These are phyloP conservation scores for Colletotrichum tabaci DNA, from an alignment of 2,329 filamentous ascomycete genomes.

Conservation along the genomic window DNA sequence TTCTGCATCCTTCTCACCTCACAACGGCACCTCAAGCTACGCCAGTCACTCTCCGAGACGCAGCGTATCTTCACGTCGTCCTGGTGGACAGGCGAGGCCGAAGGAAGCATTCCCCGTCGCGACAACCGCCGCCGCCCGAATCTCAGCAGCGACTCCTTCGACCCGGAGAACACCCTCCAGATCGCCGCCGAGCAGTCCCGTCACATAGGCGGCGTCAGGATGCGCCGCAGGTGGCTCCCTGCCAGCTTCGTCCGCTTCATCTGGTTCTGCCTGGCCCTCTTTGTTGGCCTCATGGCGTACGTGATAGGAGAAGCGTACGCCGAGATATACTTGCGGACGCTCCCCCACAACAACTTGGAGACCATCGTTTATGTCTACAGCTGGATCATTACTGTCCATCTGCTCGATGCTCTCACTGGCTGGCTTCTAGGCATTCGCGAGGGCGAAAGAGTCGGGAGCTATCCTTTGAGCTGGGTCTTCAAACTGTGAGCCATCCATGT, in stretches of 20 bases:
- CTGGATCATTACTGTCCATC: conserved; percentile 77
- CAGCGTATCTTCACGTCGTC: conserved; percentile 77
- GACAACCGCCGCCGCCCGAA: conserved; percentile 58
- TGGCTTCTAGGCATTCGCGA: conserved; percentile 78
- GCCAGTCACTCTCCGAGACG: conserved; percentile 75
- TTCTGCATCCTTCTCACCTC: conserved; percentile 75
- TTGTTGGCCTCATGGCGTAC: conserved; percentile 75
- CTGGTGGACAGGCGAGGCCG: conserved; percentile 75
- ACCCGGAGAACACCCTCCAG: conserved; percentile 51
- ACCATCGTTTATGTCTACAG: conserved; percentile 80
- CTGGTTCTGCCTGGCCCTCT: conserved; percentile 77
- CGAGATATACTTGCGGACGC: conserved; percentile 76
- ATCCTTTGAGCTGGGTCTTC: conserved; percentile 80
- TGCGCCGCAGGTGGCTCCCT: conserved; percentile 71
- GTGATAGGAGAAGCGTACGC: conserved; percentile 79
- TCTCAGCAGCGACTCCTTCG: conserved; percentile 54
- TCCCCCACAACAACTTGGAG: conserved; percentile 77
- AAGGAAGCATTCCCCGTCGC: conserved; percentile 58
- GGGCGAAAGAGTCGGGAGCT: conserved; percentile 77
- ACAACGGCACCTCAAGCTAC: conserved; percentile 73
- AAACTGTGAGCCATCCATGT: conserved; percentile 68
- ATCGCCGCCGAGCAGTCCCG: conserved; percentile 39
- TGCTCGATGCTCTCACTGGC: conserved; percentile 75
- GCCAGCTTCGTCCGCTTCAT: conserved; percentile 78
- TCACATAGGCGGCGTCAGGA: conserved; percentile 51